Conservation (phyloP, 2,329 filamentous ascomycete species). For the Pyrenophora teres region DNA sequence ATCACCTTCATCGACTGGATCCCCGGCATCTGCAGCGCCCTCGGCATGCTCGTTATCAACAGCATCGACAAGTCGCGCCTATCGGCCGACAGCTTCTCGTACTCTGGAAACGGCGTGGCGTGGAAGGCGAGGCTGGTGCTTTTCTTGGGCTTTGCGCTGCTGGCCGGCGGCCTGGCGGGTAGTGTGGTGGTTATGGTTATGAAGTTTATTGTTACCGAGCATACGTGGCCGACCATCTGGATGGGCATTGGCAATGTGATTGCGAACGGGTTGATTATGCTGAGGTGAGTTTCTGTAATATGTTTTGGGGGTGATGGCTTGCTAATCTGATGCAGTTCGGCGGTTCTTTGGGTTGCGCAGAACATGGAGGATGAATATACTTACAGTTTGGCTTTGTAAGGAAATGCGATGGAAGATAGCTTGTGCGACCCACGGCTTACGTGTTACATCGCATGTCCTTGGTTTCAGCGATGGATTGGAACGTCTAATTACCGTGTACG, state of each 20-base stretch:
- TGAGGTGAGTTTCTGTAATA: conserved; percentile 58
- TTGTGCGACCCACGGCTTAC: too few species aligned
- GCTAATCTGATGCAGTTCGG: conserved; percentile 55
- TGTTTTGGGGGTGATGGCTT: neutral
- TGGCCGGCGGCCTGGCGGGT: conserved; percentile 70
- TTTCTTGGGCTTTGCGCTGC: conserved; percentile 70
- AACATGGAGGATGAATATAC: conserved; percentile 76
- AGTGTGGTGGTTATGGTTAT: conserved; percentile 70
- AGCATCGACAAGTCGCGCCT: conserved; percentile 71
- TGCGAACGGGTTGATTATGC: conserved; percentile 68
- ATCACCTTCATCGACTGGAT: conserved; percentile 76
- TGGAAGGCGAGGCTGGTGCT: conserved; percentile 72
- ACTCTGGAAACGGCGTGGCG: conserved; percentile 68
- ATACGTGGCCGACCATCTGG: conserved; percentile 66
- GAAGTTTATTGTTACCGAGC: conserved; percentile 67
- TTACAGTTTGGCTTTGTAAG: conserved; percentile 65
- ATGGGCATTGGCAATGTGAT: conserved; percentile 70
- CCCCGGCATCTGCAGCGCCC: conserved; percentile 69
- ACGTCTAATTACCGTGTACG: conserved; percentile 9
- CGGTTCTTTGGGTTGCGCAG: conserved; percentile 71
- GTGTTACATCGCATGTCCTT: neutral
- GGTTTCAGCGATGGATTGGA: neutral
- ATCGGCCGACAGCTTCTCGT: conserved; percentile 67
- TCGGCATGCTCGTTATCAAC: conserved; percentile 75
- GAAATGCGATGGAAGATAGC: neutral